phyloP scores from a whole-genome alignment of 2,329 filamentous ascomycete genomes.

The Colletotrichum sp. region DNA sequence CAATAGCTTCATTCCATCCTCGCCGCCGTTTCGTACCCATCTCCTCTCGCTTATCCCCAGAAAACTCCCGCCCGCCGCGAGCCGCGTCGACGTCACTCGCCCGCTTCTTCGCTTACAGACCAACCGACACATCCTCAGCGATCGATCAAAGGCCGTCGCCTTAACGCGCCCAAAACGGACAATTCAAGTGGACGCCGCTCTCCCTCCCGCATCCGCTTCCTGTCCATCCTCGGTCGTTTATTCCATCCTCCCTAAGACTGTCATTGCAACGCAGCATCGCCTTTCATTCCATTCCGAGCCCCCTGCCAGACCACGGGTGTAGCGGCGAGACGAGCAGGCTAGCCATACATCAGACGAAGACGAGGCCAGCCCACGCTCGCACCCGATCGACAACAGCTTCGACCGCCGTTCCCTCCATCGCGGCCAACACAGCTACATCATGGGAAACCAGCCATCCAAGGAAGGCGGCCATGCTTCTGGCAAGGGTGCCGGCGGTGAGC shows the following conservation, averaged over 20 bases:
- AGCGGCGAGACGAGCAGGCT: conserved; percentile 25
- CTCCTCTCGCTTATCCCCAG: not conserved
- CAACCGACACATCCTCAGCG: conserved; percentile 22
- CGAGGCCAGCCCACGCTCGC: conserved; percentile 13
- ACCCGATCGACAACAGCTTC: conserved; percentile 10
- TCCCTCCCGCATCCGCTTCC: conserved; percentile 49
- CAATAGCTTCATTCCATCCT: conserved; percentile 8
- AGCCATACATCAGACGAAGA: conserved; percentile 28
- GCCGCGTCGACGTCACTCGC: conserved; percentile 17
- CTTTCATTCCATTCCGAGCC: not conserved
- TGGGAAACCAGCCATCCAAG: conserved; percentile 80
- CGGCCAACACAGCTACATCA: conserved; percentile 38
- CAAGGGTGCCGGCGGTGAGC: conserved; percentile 52
- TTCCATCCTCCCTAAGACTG: conserved; percentile 57
- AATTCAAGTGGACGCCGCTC: conserved; percentile 48
- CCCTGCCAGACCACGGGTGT: conserved; percentile 12
- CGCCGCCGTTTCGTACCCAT: not conserved
- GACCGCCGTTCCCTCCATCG: not conserved
- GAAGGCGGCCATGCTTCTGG: conserved; percentile 53
- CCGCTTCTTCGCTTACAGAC: conserved; percentile 24
- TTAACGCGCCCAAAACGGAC: conserved; percentile 53
- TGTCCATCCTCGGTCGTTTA: conserved; percentile 55
- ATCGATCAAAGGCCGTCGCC: conserved; percentile 29
- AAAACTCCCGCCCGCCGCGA: conserved; percentile 6
- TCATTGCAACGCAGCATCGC: not conserved